These are phyloP conservation scores for Plectosphaerella sp. DNA, from an alignment of 2,329 filamentous ascomycete species.

Conservation along the genomic window DNA sequence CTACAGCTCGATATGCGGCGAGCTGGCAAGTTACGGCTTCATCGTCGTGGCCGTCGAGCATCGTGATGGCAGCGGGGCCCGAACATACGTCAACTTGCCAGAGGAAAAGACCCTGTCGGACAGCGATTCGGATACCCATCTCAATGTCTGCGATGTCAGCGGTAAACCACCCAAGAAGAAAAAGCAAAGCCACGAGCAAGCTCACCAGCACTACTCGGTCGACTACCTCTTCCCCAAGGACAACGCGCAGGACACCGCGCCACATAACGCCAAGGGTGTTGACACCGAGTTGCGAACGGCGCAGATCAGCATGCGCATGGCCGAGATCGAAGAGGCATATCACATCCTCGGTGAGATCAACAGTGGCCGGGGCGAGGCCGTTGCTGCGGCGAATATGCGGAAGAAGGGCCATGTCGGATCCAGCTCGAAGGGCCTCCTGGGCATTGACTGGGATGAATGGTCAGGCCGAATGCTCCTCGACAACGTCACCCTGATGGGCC, in stretches of 20 bases:
- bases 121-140: conserved; percentile 19
- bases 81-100: conserved; percentile 56
- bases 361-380: conserved; percentile 44
- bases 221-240: conserved; percentile 61
- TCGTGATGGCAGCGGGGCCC: conserved; percentile 58
- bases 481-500: conserved; percentile 58
- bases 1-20: conserved; percentile 59
- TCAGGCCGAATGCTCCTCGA: conserved; percentile 48
- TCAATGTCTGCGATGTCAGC: conserved; percentile 18
- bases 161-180: conserved; percentile 22
- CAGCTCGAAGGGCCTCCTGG: conserved; percentile 53
- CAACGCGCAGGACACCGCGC: conserved; percentile 43
- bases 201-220: conserved; percentile 43
- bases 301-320: conserved; percentile 58
- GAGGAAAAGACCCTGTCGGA: conserved; percentile 28
- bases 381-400: conserved; percentile 49
- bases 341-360: conserved; percentile 51
- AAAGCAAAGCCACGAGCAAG: conserved; percentile 25
- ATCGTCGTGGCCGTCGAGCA: conserved; percentile 63
- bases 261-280: conserved; percentile 54
- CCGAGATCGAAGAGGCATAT: conserved; percentile 62
- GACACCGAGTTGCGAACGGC: conserved; percentile 55
- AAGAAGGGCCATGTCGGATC: conserved; percentile 53
- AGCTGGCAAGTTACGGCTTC: conserved; percentile 63
- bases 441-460: conserved; percentile 53